Conservation (phyloP, 1,284 basidiomycete genomes). For the Apiotrichum sp. region DNA sequence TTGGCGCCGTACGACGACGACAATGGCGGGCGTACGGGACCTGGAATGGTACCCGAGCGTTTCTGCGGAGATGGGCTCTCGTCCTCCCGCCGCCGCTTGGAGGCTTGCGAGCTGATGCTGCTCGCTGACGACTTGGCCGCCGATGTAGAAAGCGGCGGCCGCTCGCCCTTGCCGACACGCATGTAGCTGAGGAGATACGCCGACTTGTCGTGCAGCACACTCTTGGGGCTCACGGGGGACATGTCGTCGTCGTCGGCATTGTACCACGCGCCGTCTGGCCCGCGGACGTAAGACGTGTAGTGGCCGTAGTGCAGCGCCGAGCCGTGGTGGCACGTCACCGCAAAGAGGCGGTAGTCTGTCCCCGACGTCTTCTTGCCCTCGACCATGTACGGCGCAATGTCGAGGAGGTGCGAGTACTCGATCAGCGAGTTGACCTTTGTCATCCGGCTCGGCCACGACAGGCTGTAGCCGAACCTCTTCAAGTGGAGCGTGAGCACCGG, state of each 20-base stretch:
- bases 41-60: not conserved
- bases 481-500: slow-evolving; percentile 91
- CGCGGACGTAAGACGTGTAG: slow-evolving; percentile 83
- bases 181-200: slow-evolving; percentile 95
- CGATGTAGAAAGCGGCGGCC: not conserved
- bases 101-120: not conserved
- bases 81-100: slow-evolving; percentile 37
- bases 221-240: slow-evolving; percentile 36
- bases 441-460: slow-evolving; percentile 54
- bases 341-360: slow-evolving; percentile 81
- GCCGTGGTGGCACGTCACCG: slow-evolving; percentile 88
- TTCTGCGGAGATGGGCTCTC: slow-evolving; percentile 52
- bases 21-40: not conserved
- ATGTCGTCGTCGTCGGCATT: slow-evolving; percentile 92
- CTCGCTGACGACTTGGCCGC: not conserved
- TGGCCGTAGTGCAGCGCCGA: slow-evolving; percentile 91
- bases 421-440: slow-evolving; percentile 75
- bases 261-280: slow-evolving; percentile 68
- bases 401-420: slow-evolving; percentile 71
- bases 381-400: slow-evolving; percentile 76
- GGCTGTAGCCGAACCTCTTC: slow-evolving; percentile 68
- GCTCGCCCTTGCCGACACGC: slow-evolving; percentile 40
- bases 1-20: not conserved
- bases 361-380: slow-evolving; percentile 55
- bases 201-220: slow-evolving; percentile 62